Base-by-base conservation (phyloP, 2,329 filamentous ascomycete genomes). In the Phyllosticta capitalensis region DNA sequence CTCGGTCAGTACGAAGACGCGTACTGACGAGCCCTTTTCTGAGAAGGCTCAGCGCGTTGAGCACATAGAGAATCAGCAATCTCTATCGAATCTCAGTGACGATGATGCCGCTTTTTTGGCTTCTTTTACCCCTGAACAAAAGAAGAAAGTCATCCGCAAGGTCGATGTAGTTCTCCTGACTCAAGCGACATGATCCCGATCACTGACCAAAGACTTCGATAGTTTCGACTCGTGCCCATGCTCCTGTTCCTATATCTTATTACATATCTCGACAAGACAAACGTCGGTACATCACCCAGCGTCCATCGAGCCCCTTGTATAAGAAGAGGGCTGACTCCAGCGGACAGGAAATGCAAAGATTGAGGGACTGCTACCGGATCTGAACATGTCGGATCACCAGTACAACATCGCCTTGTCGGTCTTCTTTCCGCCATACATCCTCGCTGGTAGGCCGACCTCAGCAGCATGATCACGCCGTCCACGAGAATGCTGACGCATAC, bases 381-480 rank as follows among this genome's bases (percentile, higher is more conserved):
- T 67, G 7, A 33, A 62, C 3, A 63, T 72, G 58, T 53, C 59
- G 17, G 83, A 81, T 1, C 82, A 85, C 52, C 75, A 86, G 63
- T 87, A 87, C 63, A 75, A 87, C 1, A 82, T 80, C 0, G 82
- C 83, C 0, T 66, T 87, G 51, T 86, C 83, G 0, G 67, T 87
- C 0, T 87, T 85, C 69, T 87, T 87, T 66, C 73, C 75, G 33
- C 69, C 71, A 0, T 76, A 76, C 59, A 71, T 74, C 22, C 61
- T 72, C 9, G 69, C 74, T 59, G 74, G 75, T 56, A 56, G 22
- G 48, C 28, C 3, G 4, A 30, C 5, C 28, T 17, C 9, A 12
- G 2, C 2, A n/a, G 9, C 12, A 9, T 21, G 21, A 49, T 9
- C 5, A 19, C 17, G 1, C 12, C 10, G n/a, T n/a, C n/a, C n/a